These are phyloP conservation scores for Pelargonium citronellum DNA, from an alignment of 441 rosid genomes.

Conservation along the genomic window DNA sequence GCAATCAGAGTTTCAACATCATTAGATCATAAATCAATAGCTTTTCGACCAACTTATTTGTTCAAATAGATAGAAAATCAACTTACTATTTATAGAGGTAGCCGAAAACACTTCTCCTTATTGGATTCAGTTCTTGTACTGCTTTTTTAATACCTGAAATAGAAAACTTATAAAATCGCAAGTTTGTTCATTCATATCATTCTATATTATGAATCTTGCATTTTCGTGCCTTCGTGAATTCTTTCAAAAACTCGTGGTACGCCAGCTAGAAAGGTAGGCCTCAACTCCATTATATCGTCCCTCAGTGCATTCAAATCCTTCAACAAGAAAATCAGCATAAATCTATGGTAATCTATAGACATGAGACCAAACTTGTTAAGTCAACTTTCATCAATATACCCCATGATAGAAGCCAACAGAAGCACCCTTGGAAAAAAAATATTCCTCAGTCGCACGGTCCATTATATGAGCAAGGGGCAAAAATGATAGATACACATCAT, in stretches of 20 bases:
- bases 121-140: conserved; percentile 64
- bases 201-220: background rate
- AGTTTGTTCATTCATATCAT: too few species aligned
- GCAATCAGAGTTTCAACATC: conserved; percentile 1
- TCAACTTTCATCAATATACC: conserved; percentile 30
- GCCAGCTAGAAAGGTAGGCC: conserved; percentile 82
- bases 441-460: conserved; percentile 80
- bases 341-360: too few species aligned
- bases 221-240: conserved; percentile 65
- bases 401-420: conserved; percentile 95
- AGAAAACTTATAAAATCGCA: background rate
- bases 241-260: conserved; percentile 89
- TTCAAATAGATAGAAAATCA: conserved; percentile 3
- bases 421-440: conserved; percentile 79
- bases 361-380: too few species aligned
- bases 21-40: too few species aligned
- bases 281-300: conserved; percentile 75
- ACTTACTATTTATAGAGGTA: conserved; percentile 67
- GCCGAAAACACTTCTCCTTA: conserved; percentile 52
- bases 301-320: conserved; percentile 78
- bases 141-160: conserved; percentile 54
- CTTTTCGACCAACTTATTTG: too few species aligned
- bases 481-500: conserved; percentile 86
- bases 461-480: conserved; percentile 91
- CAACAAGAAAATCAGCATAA: conserved; percentile 3